These are phyloP conservation scores for Eleusine indica DNA, from an alignment of 176 grass and related monocot genomes.

Conservation along the genomic window DNA sequence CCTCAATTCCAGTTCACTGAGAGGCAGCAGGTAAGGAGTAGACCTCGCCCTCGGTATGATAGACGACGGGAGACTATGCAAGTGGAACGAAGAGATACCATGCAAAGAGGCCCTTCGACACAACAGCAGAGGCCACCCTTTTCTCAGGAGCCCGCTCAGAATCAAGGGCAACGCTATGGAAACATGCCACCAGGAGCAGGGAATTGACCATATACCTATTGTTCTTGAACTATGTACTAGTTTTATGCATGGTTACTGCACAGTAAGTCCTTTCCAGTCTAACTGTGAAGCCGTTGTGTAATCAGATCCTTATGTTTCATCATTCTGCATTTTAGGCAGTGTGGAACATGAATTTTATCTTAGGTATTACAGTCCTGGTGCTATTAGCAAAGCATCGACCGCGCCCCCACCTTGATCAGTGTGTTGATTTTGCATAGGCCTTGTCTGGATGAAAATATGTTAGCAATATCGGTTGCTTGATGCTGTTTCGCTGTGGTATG, in stretches of 20 bases:
- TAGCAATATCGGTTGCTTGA: not conserved
- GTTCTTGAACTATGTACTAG: not conserved
- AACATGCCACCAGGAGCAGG: slow-evolving; percentile 34
- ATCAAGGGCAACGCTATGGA: slow-evolving; percentile 36
- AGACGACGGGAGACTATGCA: slow-evolving; percentile 62
- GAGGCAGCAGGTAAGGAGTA: slow-evolving; percentile 75
- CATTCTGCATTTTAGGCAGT: not conserved
- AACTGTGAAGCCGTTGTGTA: not conserved
- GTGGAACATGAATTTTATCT: not conserved
- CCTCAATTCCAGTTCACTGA: slow-evolving; percentile 62
- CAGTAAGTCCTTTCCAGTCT: not conserved
- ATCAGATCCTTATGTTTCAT: not conserved
- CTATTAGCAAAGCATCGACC: not conserved
- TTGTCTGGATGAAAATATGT: not conserved
- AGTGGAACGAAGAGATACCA: slow-evolving; percentile 66
- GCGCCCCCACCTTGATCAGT: too few species aligned
- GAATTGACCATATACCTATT: not conserved
- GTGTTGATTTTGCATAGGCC: not conserved
- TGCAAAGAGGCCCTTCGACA: slow-evolving; percentile 50
- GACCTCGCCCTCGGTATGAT: slow-evolving; percentile 66
- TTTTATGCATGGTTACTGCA: not conserved
- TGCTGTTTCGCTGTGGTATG: not conserved
- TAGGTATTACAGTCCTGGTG: not conserved
- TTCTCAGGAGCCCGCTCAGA: slow-evolving; percentile 35
- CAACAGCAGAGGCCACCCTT: slow-evolving; percentile 43